phyloP scores from a whole-genome alignment of 2,329 filamentous ascomycete genomes.

The Neofusicoccum sp. region DNA sequence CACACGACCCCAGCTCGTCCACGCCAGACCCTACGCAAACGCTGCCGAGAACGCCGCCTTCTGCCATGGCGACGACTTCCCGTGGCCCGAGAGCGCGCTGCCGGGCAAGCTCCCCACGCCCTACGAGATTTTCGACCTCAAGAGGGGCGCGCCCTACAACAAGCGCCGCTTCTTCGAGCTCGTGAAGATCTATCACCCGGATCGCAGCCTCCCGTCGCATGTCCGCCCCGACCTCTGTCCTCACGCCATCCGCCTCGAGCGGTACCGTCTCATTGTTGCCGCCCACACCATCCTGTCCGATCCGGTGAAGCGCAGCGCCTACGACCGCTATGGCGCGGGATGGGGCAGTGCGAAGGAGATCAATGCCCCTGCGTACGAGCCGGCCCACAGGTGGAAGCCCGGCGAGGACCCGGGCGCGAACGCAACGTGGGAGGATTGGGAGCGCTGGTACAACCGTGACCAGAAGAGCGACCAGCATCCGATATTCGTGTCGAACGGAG shows the following conservation, averaged over 20 bases:
- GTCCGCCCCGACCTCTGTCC: slow-evolving; percentile 47
- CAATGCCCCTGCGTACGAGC: slow-evolving; percentile 27
- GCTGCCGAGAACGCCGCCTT: slow-evolving; percentile 24
- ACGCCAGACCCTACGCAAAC: slow-evolving; percentile 33
- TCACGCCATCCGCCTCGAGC: slow-evolving; percentile 71
- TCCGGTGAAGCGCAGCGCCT: slow-evolving; percentile 74
- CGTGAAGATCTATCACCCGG: slow-evolving; percentile 95
- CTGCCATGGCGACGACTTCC: slow-evolving; percentile 22
- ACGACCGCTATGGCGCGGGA: slow-evolving; percentile 79
- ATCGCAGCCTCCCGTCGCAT: slow-evolving; percentile 54
- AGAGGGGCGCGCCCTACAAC: slow-evolving; percentile 68
- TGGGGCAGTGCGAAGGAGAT: slow-evolving; percentile 63
- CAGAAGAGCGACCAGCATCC: slow-evolving; percentile 47
- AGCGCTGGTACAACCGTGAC: slow-evolving; percentile 53
- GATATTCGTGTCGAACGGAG: slow-evolving; percentile 74
- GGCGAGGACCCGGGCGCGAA: slow-evolving; percentile 62
- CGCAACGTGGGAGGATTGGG: slow-evolving; percentile 98
- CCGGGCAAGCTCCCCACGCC: slow-evolving; percentile 67
- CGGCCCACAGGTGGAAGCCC: slow-evolving; percentile 31
- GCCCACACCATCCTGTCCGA: slow-evolving; percentile 89
- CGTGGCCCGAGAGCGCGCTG: slow-evolving; percentile 37
- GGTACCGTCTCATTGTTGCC: slow-evolving; percentile 84
- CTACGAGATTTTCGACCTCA: slow-evolving; percentile 80
- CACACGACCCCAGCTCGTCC: slow-evolving; percentile 32
- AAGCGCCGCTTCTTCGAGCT: slow-evolving; percentile 87